Evolutionary conservation across 768 basidiomycete genomes (phyloP).

Genomic region (Erythrobasidium yunnanense): DNA sequence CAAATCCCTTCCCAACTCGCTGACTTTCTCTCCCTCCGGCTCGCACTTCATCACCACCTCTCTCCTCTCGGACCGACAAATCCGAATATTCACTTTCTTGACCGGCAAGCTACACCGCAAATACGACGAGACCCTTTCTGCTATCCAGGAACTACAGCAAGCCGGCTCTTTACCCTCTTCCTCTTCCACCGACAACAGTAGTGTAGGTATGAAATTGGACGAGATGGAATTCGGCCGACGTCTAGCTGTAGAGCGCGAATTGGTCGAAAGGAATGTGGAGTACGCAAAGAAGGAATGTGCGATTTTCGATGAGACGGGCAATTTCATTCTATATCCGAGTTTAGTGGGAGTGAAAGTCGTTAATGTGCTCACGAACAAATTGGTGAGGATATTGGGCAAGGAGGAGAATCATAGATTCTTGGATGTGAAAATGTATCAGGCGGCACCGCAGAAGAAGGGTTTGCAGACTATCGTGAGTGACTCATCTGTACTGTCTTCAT

Average conservation of each 20-base stretch:
- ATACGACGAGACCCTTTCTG: conserved; percentile 85
- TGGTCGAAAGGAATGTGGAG: conserved; percentile 53
- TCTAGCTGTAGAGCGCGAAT: conserved; percentile 79
- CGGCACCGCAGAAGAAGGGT: conserved; percentile 76
- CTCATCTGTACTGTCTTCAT: not conserved
- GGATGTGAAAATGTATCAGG: conserved; percentile 82
- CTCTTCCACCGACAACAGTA: not conserved
- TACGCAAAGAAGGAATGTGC: conserved; percentile 60
- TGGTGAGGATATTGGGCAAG: conserved; percentile 75
- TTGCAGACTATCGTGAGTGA: conserved; percentile 67
- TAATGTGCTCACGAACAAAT: conserved; percentile 86
- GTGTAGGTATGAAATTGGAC: conserved; percentile 59
- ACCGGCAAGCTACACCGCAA: conserved; percentile 78
- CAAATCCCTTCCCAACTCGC: conserved; percentile 79
- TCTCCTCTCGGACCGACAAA: conserved; percentile 71
- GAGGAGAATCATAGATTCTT: conserved; percentile 86
- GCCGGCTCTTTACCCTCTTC: conserved; percentile 69
- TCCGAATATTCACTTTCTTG: conserved; percentile 85
- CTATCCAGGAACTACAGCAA: conserved; percentile 98
- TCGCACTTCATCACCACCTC: conserved; percentile 88
- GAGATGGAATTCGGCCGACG: conserved; percentile 99
- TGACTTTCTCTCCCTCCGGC: conserved; percentile 79
- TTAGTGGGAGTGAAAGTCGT: conserved; percentile 93
- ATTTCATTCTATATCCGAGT: conserved; percentile 86
- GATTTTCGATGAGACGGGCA: conserved; percentile 96